Base-by-base conservation (phyloP, 1,284 basidiomycete genomes). In the Cryptococcus sp. region DNA sequence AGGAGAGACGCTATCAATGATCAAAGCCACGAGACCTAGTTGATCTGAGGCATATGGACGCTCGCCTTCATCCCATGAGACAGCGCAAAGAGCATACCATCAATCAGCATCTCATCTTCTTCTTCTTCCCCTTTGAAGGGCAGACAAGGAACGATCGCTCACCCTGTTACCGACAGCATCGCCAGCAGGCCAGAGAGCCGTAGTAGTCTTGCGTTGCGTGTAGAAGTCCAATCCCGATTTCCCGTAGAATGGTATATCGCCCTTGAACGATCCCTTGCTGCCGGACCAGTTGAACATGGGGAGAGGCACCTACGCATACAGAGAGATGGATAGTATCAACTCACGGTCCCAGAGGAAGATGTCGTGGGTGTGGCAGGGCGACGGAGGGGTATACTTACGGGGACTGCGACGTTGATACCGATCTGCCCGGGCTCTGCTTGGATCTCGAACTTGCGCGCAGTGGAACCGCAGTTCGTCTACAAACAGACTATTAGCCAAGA, bases 371-470 rank as follows among this genome's bases (percentile, higher is more conserved):
- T 40, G 38, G 49, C 54, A 54, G n/a, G 40, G 52, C 42, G 38
- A 20, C 3, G 53, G 42, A 61, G 50, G 47, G 40, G 54, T 35
- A 43, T 52, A 63, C 58, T 58, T 68, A 61, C 81, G 66, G 52
- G 94, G 88, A 70, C 96, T 91, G 47, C 94, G 88, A 95, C 89
- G 73, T 99, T 98, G 79, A 99, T 86, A 46, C 92, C 92, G 70
- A 95, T 85, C 79, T 98, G 93, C 45, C 95, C 95, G 52, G 92
- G 88, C 64, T 97, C 90, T 60, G 95, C 87, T 59, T 88, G 84
- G 47, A 83, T 84, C 80, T 99, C 94, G 66, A 96, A 99, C 79
- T 90, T 91, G 61, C 95, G 86, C 20, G 93, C 94, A 7, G 93
- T 93, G 35, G 94, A 90, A n/a, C 95, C 95, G 50, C 89, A 92